Conservation (phyloP, 2,329 filamentous ascomycete species). For the Coniochaeta sp. region DNA sequence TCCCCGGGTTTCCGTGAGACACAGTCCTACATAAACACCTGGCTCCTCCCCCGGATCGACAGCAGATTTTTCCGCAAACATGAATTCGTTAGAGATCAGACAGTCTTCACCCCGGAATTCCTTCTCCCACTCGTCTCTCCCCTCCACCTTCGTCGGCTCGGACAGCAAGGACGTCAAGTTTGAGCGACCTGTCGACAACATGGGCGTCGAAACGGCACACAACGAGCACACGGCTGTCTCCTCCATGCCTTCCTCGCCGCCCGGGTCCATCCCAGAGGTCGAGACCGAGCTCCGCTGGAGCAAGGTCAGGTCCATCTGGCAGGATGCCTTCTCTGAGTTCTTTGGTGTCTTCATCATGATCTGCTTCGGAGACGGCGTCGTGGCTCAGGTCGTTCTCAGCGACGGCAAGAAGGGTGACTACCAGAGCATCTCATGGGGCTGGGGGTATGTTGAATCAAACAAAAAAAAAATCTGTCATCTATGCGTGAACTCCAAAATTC, state of each 20-base stretch:
- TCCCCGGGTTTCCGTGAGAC: not conserved
- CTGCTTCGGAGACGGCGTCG: conserved; percentile 63
- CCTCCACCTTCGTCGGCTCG: not conserved
- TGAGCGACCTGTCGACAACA: not conserved
- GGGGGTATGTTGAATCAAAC: conserved; percentile 43
- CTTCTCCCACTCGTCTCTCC: not conserved
- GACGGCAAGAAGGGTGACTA: conserved; percentile 37
- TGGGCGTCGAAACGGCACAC: conserved; percentile 2
- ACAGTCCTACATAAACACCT: conserved; percentile 1
- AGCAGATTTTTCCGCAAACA: not conserved
- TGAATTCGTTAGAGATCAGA: not conserved
- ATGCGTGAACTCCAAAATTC: not conserved
- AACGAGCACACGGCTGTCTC: not conserved
- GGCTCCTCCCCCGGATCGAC: conserved; percentile 1
- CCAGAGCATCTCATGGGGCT: conserved; percentile 42
- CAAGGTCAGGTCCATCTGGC: conserved; percentile 38
- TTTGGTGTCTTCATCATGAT: conserved; percentile 61
- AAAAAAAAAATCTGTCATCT: not conserved
- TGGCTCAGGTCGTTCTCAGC: conserved; percentile 61
- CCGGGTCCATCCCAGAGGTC: not conserved
- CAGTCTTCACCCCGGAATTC: not conserved
- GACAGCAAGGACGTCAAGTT: not conserved
- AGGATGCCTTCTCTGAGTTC: conserved; percentile 60
- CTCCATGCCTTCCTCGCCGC: not conserved
- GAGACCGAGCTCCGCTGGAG: conserved; percentile 34